Evolutionary conservation across 75 land plant genomes (phyloP).

Genomic region (Pseudotsuga menziesii): DNA sequence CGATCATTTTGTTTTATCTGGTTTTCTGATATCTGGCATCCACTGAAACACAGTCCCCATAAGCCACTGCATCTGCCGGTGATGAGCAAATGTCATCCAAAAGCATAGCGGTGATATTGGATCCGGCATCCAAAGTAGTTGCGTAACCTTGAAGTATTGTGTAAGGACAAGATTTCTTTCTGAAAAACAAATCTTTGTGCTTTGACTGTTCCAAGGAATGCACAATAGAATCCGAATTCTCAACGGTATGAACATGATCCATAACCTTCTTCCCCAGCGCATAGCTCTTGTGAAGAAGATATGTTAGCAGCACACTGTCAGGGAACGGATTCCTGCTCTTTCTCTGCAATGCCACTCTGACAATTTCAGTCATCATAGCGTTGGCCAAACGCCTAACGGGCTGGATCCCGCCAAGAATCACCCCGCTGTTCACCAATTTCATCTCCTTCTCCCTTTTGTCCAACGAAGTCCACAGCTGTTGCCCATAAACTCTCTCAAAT

Average conservation of each 20-base stretch:
- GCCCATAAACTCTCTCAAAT: constrained; percentile 30
- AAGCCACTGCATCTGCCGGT: constrained; percentile 25
- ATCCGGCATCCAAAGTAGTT: too few relatives aligned
- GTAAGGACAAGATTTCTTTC: not conserved
- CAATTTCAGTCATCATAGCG: constrained; percentile 50
- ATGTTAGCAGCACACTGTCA: constrained; percentile 41
- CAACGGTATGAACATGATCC: constrained; percentile 13
- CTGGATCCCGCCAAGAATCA: constrained; percentile 23
- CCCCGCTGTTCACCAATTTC: constrained; percentile 33
- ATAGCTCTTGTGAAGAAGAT: constrained; percentile 31
- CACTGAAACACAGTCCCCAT: constrained; percentile 18
- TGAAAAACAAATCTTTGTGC: constrained; percentile 15
- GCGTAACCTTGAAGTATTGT: too few relatives aligned
- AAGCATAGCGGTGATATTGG: constrained; percentile 5
- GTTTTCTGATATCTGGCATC: not conserved
- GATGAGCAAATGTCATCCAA: constrained; percentile 26
- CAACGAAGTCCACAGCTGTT: constrained; percentile 19
- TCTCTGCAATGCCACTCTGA: constrained; percentile 36
- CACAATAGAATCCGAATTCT: constrained; percentile 18
- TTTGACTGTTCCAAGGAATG: constrained; percentile 16
- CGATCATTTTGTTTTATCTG: not conserved
- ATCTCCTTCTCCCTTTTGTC: constrained; percentile 21
- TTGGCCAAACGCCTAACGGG: constrained; percentile 32
- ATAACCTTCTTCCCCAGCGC: constrained; percentile 23
- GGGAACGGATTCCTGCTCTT: constrained; percentile 34